These are phyloP conservation scores for Sarocladium strictum DNA, from an alignment of 2,329 filamentous ascomycete genomes.

Conservation along the genomic window DNA sequence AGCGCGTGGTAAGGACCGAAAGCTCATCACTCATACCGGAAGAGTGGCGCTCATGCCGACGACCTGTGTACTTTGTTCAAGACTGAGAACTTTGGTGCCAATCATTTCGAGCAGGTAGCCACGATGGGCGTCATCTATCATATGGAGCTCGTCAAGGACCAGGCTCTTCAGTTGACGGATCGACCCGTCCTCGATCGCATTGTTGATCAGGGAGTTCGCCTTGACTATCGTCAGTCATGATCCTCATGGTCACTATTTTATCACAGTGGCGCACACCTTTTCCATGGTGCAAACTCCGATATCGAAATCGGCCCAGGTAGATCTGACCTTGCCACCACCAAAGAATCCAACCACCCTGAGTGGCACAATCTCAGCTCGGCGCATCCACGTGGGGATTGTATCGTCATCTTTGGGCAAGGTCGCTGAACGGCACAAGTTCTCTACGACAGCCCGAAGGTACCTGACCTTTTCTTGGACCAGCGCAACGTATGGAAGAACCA, in stretches of 20 bases:
- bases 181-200: conserved; percentile 64
- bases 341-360: conserved; percentile 68
- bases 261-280: conserved; percentile 45
- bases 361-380: conserved; percentile 48
- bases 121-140: conserved; percentile 70
- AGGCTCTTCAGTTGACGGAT: conserved; percentile 60
- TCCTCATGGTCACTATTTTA: too few species aligned
- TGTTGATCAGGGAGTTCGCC: conserved; percentile 70
- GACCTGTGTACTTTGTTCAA: conserved; percentile 63
- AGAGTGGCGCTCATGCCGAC: conserved; percentile 77
- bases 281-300: conserved; percentile 76
- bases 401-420: conserved; percentile 27
- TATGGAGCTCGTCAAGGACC: conserved; percentile 75
- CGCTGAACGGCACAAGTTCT: conserved; percentile 44
- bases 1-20: neutral
- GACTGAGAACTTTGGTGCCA: conserved; percentile 64
- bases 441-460: conserved; percentile 63
- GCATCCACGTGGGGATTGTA: conserved; percentile 38
- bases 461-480: conserved; percentile 74
- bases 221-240: conserved; percentile 22
- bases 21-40: conserved; percentile 42
- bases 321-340: conserved; percentile 62
- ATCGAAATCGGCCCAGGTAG: conserved; percentile 68
- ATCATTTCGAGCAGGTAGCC: conserved; percentile 72
- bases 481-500: conserved; percentile 72